phyloP scores from a whole-genome alignment of 305 asterid species.

The Coffea humblotiana region DNA sequence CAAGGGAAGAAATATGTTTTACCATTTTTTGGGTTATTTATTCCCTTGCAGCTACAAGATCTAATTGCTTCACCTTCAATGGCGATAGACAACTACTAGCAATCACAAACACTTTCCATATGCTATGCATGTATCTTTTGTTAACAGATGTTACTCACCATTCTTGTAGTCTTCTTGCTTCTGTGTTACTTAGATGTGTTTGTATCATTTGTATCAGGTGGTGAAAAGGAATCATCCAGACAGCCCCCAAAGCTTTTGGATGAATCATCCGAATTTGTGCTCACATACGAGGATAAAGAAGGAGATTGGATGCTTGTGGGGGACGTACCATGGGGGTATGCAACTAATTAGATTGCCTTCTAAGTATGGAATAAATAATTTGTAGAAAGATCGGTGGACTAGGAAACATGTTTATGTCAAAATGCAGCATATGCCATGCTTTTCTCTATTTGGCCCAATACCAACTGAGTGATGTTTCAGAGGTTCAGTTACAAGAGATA shows the following conservation, averaged over 20 bases:
- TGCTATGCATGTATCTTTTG: neutral
- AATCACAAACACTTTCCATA: neutral
- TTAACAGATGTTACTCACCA: neutral
- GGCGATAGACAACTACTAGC: neutral
- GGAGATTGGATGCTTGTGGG: slow-evolving; percentile 97
- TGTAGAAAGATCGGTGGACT: neutral
- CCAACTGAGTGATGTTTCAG: neutral
- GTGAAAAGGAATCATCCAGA: slow-evolving; percentile 46
- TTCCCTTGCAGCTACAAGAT: neutral
- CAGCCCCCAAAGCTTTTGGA: slow-evolving; percentile 65
- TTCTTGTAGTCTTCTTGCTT: neutral
- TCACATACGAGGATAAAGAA: slow-evolving; percentile 83
- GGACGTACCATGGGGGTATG: slow-evolving; percentile 87
- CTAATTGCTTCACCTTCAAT: neutral
- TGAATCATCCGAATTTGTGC: slow-evolving; percentile 75
- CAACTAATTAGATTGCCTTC: neutral
- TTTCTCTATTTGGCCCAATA: neutral
- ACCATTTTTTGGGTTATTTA: neutral
- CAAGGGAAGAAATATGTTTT: neutral
- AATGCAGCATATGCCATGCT: neutral
- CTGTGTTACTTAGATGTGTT: neutral
- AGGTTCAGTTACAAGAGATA: neutral
- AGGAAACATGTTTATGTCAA: neutral
- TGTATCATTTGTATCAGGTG: slow-evolving; percentile 33
- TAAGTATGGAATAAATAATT: neutral